phyloP scores from a whole-genome alignment of 2,329 filamentous ascomycete species.

The Drechslerella dactyloides region DNA sequence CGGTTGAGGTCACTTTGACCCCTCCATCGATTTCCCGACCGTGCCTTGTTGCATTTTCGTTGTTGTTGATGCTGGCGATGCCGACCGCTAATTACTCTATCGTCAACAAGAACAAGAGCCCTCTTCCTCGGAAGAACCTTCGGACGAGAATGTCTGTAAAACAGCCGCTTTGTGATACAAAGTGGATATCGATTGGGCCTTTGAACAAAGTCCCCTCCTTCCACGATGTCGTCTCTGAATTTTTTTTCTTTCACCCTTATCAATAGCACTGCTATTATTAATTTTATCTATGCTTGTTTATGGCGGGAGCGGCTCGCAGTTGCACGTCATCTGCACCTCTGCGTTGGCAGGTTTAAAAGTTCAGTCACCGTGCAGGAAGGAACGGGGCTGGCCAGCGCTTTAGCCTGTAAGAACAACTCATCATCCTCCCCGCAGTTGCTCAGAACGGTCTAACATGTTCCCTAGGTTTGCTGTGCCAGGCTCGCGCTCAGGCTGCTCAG shows the following conservation, averaged over 20 bases:
- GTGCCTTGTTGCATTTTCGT: conserved; percentile 47
- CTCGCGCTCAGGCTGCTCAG: neutral
- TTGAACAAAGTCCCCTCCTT: conserved; percentile 1
- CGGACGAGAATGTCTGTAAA: neutral
- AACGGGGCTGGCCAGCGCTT: neutral
- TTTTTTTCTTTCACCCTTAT: conserved; percentile 12
- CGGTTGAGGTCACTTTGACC: conserved; percentile 10
- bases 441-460: conserved; percentile 8
- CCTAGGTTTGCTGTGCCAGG: neutral
- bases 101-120: conserved; percentile 10
- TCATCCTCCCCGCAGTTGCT: neutral
- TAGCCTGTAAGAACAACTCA: conserved; percentile 51
- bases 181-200: neutral
- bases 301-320: conserved; percentile 49
- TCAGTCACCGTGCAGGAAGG: conserved; percentile 42
- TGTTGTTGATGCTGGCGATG: conserved; percentile 32
- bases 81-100: conserved; percentile 39
- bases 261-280: conserved; percentile 9
- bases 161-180: neutral
- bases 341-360: conserved; percentile 38
- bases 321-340: conserved; percentile 50
- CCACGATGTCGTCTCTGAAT: conserved; percentile 16
- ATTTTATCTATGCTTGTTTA: conserved; percentile 24
- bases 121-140: neutral
- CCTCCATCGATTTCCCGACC: conserved; percentile 23